Base-by-base conservation (phyloP, 352 stramenopile species). In the Lagenidium giganteum region DNA sequence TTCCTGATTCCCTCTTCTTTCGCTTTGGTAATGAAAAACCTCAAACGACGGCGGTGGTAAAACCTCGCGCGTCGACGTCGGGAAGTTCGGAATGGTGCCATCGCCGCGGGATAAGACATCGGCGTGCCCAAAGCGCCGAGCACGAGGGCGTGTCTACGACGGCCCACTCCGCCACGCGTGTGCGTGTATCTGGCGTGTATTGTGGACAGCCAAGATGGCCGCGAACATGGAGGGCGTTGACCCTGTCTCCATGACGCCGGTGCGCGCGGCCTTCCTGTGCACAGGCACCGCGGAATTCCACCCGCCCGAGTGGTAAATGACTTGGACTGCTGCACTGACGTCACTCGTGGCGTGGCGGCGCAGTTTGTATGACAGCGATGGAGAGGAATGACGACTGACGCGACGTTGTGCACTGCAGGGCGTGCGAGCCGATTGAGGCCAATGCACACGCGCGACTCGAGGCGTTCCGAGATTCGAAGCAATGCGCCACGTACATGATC, bases 401-500 rank as follows among this genome's bases (percentile, higher is more conserved):
- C n/a, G n/a, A n/a, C n/a, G n/a, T n/a, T n/a, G n/a, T n/a, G n/a
- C n/a, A n/a, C 2, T 44, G 2, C 39, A 91, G 79, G 79, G 80
- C 80, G 30, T 78, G 75, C 24, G 56, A 67, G 33, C 80, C 80
- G 4, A 34, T 86, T 4, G 77, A 87, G 26, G 42, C 53, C 29
- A 88, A 86, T 44, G 64, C 66, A 2, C 77, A 92, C 60, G 77
- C 75, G 17, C 61, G 80, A 25, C 55, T 92, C 14, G 80, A 92
- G 27, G 80, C 80, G 18, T 90, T 79, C 42, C 70, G 77, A 18
- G 77, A 92, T 39, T 77, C 60, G 39, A 70, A 75, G 18, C 80
- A 90, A 40, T 93, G 80, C 40, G 80, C 77, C 14, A 93, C 80
- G 39, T 90, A 93, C 58, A 87, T 93, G 75, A 67, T 93, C 38